phyloP scores from a whole-genome alignment of 169 alveolate species.

The Babesia ovis region DNA sequence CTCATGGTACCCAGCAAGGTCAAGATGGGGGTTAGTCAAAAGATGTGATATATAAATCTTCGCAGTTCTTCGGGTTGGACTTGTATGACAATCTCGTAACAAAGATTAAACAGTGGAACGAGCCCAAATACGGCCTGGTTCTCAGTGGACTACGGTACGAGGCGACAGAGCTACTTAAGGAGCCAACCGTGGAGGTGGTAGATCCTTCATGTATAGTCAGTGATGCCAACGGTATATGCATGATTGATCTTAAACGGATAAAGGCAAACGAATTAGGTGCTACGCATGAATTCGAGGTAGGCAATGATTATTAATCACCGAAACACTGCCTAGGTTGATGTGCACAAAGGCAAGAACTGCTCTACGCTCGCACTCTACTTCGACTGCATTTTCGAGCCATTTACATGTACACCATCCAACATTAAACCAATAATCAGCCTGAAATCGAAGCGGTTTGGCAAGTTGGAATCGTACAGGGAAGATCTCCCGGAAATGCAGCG shows the following conservation, averaged over 20 bases:
- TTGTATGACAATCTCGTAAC: constrained; percentile 90
- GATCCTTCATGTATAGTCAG: constrained; percentile 56
- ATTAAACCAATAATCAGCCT: constrained; percentile 20
- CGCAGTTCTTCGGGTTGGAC: constrained; percentile 90
- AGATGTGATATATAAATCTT: constrained; percentile 88
- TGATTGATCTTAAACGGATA: constrained; percentile 50
- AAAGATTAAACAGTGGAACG: constrained; percentile 88
- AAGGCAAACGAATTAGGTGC: neutral
- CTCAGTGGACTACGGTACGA: constrained; percentile 66
- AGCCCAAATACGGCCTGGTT: constrained; percentile 68
- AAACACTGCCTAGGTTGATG: constrained; percentile 31
- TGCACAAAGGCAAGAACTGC: constrained; percentile 37
- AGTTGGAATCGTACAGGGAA: constrained; percentile 25
- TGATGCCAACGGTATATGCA: constrained; percentile 57
- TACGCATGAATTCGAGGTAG: constrained; percentile 47
- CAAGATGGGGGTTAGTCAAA: constrained; percentile 86
- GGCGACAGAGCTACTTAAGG: constrained; percentile 45
- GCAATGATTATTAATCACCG: constrained; percentile 7
- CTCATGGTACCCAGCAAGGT: constrained; percentile 68
- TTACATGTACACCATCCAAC: neutral
- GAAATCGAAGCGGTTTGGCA: neutral
- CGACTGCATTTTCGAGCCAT: constrained; percentile 65
- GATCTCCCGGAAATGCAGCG: constrained; percentile 26
- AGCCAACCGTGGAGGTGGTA: constrained; percentile 67
- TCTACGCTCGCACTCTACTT: constrained; percentile 66